Percentiles rank a stretch among this genome's conserved stretches.
These are phyloP conservation scores for Xylariaceae sp. DNA, from an alignment of 2,329 filamentous ascomycete genomes.

Conservation along the genomic window DNA sequence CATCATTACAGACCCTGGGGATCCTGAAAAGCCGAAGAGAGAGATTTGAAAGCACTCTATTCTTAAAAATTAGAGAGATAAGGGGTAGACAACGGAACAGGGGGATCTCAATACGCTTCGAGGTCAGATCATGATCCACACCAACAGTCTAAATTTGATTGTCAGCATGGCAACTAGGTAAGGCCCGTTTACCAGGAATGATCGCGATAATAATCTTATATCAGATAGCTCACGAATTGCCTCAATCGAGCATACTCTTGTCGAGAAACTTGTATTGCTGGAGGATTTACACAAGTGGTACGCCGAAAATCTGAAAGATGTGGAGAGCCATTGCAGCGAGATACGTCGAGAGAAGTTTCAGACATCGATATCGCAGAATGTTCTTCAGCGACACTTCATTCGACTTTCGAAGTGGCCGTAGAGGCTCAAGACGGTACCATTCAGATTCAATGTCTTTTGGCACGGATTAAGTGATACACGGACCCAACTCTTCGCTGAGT, in stretches of 20 bases:
- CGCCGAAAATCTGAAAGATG: conserved; percentile 9
- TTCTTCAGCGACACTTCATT: background rate
- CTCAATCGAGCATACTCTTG: conserved; percentile 10
- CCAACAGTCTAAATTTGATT: conserved; percentile 24
- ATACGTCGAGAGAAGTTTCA: too few species aligned
- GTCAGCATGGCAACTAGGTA: conserved; percentile 20
- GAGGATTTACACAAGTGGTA: conserved; percentile 19
- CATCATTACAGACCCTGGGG: conserved; percentile 10
- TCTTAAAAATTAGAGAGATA: conserved; percentile 27
- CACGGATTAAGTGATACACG: too few species aligned
- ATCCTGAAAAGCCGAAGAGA: conserved; percentile 3
- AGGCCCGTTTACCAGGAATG: background rate
- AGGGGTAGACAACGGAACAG: conserved; percentile 29
- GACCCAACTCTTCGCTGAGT: conserved; percentile 2
- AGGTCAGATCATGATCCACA: conserved; percentile 22
- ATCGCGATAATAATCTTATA: background rate
- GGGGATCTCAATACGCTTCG: conserved; percentile 24
- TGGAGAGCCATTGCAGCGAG: background rate
- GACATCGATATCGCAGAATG: too few species aligned
- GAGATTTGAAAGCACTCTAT: conserved; percentile 22
- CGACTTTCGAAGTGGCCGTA: conserved; percentile 11
- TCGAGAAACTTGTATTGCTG: conserved; percentile 12
- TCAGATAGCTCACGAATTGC: conserved; percentile 10
- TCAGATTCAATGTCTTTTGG: too few species aligned
- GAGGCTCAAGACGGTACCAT: conserved; percentile 1